Base-by-base conservation (phyloP, 345 rosid species). In the Ricinus communis region DNA sequence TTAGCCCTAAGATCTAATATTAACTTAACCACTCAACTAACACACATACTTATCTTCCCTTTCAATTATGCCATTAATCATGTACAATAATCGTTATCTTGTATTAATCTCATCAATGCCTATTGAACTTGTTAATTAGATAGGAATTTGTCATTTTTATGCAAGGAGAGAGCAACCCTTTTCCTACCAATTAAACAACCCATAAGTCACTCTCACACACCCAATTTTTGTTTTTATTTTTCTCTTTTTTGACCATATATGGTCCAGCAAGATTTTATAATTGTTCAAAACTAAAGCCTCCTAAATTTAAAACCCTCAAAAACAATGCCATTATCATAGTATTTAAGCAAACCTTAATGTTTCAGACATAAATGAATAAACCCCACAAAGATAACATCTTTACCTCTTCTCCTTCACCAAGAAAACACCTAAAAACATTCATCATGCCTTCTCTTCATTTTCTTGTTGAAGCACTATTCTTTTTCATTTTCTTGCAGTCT, bases 401-500 rank as follows among this genome's bases (percentile, higher is more conserved):
- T 52, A 9, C 18, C 24, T 28, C 18, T 27, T 62, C 16, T 30
- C 25, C 14, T 18, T 2, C 28, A 21, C 1, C 16, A n/a, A 3
- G 18, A 28, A 46, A n/a, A 30, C 63, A 56, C 40, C 18, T 38
- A 40, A n/a, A 16, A 1, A 38, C 49, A 21, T 60, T 5, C 25
- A 41, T 22, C 16, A 79, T 79, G 82, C 73, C 81, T 19, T 69
- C 70, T 10, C 6, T 49, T 45, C 19, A 7, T 33, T 31, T 54
- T 28, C 67, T 41, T 54, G 68, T 70, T 56, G 79, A 55, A 4
- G 14, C 74, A 68, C 77, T 79, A 71, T 38, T 84, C 55, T 74
- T 81, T 58, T 66, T 81, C 9, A 33, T 80, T 78, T 66, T 76
- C 79, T 71, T 65, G 61, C 81, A 69, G 53, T 54, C 79, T 13